These are phyloP conservation scores for Magnusiomyces starmeri DNA, from an alignment of 1,139 yeast genomes.

Conservation along the genomic window DNA sequence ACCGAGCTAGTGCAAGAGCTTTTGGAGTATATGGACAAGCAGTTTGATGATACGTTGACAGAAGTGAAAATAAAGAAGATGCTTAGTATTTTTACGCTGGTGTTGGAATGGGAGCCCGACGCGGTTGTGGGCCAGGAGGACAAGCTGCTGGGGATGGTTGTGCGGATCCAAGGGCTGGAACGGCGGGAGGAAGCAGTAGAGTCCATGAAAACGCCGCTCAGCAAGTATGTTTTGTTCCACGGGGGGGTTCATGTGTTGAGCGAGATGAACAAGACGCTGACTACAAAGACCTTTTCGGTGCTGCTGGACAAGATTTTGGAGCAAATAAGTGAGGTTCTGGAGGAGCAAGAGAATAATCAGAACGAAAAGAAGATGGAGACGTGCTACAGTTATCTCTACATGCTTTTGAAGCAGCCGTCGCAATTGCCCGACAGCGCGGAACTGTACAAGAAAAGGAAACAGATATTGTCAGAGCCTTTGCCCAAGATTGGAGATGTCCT, in stretches of 20 bases:
- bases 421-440: neutral
- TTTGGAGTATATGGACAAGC: neutral
- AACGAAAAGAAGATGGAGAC: neutral
- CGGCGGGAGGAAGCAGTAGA: neutral
- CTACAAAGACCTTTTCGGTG: neutral
- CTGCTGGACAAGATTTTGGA: neutral
- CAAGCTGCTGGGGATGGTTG: neutral
- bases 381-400: neutral
- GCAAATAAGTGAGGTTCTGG: too few relatives aligned
- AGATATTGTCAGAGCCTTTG: neutral
- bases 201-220: neutral
- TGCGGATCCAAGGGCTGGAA: neutral
- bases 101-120: neutral
- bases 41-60: too few relatives aligned
- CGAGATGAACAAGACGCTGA: neutral
- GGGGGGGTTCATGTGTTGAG: neutral
- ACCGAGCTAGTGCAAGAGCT: neutral
- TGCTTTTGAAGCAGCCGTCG: neutral
- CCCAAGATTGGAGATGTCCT: neutral
- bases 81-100: neutral
- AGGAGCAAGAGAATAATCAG: neutral
- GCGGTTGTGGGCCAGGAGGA: neutral
- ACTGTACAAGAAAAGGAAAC: neutral
- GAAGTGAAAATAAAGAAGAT: neutral
- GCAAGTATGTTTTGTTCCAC: neutral